Evolutionary conservation across 495 filamentous ascomycete genomes (phyloP).

Genomic region (Podospora fimiseda): DNA sequence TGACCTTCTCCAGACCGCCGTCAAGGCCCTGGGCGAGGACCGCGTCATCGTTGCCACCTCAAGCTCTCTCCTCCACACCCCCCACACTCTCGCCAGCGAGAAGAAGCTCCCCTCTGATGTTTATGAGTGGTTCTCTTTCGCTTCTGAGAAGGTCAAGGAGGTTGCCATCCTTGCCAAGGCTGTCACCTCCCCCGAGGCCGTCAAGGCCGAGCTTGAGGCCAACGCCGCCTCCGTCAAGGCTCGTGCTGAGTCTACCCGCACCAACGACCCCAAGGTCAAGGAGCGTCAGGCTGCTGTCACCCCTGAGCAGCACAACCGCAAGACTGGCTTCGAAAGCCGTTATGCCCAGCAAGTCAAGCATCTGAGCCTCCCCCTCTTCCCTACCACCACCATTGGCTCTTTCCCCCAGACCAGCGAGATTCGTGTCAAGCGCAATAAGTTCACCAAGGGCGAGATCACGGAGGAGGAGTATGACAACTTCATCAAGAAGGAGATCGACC

Average conservation of each 20-base stretch:
- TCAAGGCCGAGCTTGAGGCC: conserved; percentile 80
- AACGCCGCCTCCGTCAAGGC: conserved; percentile 87
- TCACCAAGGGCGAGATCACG: conserved; percentile 95
- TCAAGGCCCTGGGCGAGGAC: conserved; percentile 91
- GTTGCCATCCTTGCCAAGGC: conserved; percentile 94
- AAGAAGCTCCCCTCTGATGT: conserved; percentile 92
- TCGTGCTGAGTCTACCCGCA: conserved; percentile 83
- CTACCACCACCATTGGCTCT: conserved; percentile 96
- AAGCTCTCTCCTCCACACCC: conserved; percentile 93
- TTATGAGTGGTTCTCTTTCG: conserved; percentile 97
- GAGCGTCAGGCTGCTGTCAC: conserved; percentile 85
- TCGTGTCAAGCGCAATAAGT: conserved; percentile 89
- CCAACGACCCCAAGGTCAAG: conserved; percentile 95
- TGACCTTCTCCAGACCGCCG: conserved; percentile 75
- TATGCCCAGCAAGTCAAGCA: conserved; percentile 78
- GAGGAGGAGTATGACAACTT: conserved; percentile 91
- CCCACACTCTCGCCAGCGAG: conserved; percentile 94
- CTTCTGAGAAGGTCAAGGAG: conserved; percentile 86
- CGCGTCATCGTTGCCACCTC: conserved; percentile 94
- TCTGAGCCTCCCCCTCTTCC: conserved; percentile 91
- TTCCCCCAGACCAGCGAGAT: conserved; percentile 99
- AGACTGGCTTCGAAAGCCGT: conserved; percentile 75
- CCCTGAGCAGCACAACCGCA: conserved; percentile 78
- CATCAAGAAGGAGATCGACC: conserved; percentile 95
- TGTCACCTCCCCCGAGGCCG: conserved; percentile 79